These are phyloP conservation scores for Mrakia frigida DNA, from an alignment of 768 basidiomycete species.

Conservation along the genomic window DNA sequence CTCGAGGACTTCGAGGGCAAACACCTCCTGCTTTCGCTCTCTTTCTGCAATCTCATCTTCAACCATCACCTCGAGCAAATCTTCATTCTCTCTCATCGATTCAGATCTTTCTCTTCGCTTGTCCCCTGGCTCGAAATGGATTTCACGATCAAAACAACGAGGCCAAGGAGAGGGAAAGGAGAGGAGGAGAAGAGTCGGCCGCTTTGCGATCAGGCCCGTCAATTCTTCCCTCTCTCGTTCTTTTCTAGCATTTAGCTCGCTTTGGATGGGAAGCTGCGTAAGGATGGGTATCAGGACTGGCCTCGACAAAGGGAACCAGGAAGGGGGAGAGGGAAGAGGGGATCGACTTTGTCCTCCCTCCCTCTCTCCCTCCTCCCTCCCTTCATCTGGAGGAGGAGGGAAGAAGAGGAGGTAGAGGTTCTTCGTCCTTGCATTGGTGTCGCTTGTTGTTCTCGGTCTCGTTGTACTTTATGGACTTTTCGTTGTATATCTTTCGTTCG, in stretches of 20 bases:
- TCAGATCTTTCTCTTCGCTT: too few relatives aligned
- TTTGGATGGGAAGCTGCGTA: background rate
- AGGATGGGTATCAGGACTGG: background rate
- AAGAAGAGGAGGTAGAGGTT: background rate
- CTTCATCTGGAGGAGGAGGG: background rate
- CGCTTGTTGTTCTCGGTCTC: background rate
- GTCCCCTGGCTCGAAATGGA: too few relatives aligned
- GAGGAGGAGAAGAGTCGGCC: too few relatives aligned
- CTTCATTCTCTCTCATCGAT: too few relatives aligned
- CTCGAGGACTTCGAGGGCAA: too few relatives aligned
- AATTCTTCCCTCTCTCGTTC: too few relatives aligned
- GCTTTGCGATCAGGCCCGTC: background rate
- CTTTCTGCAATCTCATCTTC: too few relatives aligned
- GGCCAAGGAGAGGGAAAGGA: too few relatives aligned
- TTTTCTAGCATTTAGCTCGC: background rate
- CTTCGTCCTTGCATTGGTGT: background rate
- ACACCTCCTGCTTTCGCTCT: too few relatives aligned
- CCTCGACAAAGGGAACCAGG: background rate
- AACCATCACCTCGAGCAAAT: too few relatives aligned
- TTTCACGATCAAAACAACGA: too few relatives aligned
- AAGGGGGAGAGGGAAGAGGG: background rate
- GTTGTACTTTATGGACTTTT: background rate
- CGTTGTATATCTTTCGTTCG: background rate
- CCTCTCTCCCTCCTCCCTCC: background rate
- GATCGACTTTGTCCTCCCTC: background rate